Conservation (phyloP, 345 rosid genomes). For the Citrus inodora region DNA sequence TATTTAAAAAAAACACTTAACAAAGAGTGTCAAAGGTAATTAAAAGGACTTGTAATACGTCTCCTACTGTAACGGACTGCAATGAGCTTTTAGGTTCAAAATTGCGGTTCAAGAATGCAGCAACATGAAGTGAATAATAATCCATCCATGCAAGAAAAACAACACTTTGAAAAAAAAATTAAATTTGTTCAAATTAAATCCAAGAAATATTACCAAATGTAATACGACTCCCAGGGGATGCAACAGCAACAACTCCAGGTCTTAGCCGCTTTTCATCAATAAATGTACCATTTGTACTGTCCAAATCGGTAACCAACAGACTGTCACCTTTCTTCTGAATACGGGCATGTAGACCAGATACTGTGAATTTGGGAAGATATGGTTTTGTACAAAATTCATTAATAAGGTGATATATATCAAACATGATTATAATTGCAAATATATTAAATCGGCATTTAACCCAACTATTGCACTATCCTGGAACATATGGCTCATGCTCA, state of each 20-base stretch:
- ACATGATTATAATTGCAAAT: neutral
- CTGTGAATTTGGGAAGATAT: constrained; percentile 28
- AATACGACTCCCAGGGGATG: constrained; percentile 54
- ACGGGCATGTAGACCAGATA: constrained; percentile 77
- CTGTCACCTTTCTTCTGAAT: constrained; percentile 56
- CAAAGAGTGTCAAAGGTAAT: neutral
- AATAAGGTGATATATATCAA: neutral
- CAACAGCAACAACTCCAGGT: constrained; percentile 61
- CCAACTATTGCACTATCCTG: neutral
- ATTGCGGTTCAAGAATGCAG: neutral
- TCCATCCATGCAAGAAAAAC: neutral
- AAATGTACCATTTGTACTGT: constrained; percentile 89
- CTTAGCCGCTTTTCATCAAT: constrained; percentile 54
- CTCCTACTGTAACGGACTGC: neutral
- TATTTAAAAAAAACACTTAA: neutral
- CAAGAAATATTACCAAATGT: constrained; percentile 50
- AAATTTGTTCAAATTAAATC: neutral
- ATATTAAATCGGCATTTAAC: neutral
- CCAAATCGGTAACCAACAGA: constrained; percentile 72
- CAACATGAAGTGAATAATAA: neutral
- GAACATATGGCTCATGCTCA: neutral
- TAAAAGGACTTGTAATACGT: neutral
- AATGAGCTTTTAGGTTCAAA: neutral
- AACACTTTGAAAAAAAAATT: neutral
- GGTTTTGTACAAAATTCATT: neutral